Evolutionary conservation across 1,284 basidiomycete species (phyloP), one percentile per base, ranked within the genome.

Genomic region (Caloboletus inedulis): DNA sequence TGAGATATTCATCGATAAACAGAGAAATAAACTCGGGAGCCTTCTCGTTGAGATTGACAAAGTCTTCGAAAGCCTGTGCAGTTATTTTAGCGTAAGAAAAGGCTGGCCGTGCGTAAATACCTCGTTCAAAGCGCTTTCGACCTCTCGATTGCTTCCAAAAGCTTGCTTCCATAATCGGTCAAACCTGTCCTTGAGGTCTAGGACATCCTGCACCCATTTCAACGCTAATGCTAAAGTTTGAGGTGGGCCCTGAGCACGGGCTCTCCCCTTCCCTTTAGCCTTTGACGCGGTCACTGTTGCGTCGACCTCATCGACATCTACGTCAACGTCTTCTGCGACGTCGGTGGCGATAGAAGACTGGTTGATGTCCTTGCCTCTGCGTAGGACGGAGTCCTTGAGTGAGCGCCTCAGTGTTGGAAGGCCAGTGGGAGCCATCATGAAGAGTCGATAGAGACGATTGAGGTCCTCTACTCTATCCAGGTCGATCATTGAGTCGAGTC

Each of bases 1-100:
- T 95, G 36, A 99, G 78, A 68, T 99, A 89, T 62, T 99, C 96
- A 64, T 99, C 97, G 58, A 99, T 95, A 72, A 94, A 99, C 52
- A 99, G 74, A 2, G 96, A 99, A 46, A 98, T 92, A 69, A 87
- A 99, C 65, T 99, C 97, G 3, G 97, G 87, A 9, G 93, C 84
- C 60, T 91, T 89, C 43, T 84, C 81, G 65, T 98, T 94, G 35
- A 79, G 74, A 70, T 99, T 98, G 68, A 99, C 86, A 69, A 99
- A 97, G 0, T 85, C 81, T 68, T 91, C 88, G 63, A 98, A 98
- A 0, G 94, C 95, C 92, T 96, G 52, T 43, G 29, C 19, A 40
- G 31, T 53, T 29, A 40, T 40, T 45, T 54, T 29, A 54, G 37
- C 23, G 23, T 19, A 31, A 30, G 25, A 40, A 35, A 44, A 25